Percentiles rank a stretch among this genome's conserved stretches.
phyloP scores from a whole-genome alignment of 139 green algal species.

The Trebouxia sp. region DNA sequence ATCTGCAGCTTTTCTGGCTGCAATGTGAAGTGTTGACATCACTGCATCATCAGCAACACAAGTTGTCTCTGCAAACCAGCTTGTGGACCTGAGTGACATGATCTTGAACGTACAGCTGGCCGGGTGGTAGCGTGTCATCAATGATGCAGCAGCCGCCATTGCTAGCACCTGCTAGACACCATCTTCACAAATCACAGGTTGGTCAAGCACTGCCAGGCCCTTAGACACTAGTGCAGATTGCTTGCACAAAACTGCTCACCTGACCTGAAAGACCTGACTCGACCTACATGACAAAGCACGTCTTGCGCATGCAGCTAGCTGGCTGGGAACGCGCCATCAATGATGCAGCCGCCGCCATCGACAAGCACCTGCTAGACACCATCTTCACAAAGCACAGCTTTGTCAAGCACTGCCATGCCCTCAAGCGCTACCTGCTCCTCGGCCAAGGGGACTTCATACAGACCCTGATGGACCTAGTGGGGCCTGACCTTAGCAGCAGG shows the following conservation, averaged over 20 bases:
- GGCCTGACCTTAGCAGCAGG: conserved; percentile 48
- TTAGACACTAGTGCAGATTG: conserved; percentile 68
- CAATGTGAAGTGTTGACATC: neutral
- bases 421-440: conserved; percentile 91
- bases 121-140: conserved; percentile 69
- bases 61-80: neutral
- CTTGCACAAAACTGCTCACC: neutral
- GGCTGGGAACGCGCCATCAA: conserved; percentile 70
- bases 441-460: conserved; percentile 88
- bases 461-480: conserved; percentile 26
- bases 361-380: conserved; percentile 73
- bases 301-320: neutral
- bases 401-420: conserved; percentile 74
- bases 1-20: neutral
- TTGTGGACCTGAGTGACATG: neutral
- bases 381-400: conserved; percentile 73
- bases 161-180: conserved; percentile 71
- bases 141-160: conserved; percentile 51
- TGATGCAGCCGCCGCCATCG: conserved; percentile 55
- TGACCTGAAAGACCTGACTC: too few relatives aligned
- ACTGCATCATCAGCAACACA: neutral
- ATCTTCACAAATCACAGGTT: conserved; percentile 73
- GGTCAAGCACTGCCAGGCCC: conserved; percentile 74
- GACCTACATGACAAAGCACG: too few relatives aligned
- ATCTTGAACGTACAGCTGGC: neutral